Percentiles rank a stretch among this genome's conserved stretches.
phyloP scores from a whole-genome alignment of 352 stramenopile genomes.

The Peronospora destructor region DNA sequence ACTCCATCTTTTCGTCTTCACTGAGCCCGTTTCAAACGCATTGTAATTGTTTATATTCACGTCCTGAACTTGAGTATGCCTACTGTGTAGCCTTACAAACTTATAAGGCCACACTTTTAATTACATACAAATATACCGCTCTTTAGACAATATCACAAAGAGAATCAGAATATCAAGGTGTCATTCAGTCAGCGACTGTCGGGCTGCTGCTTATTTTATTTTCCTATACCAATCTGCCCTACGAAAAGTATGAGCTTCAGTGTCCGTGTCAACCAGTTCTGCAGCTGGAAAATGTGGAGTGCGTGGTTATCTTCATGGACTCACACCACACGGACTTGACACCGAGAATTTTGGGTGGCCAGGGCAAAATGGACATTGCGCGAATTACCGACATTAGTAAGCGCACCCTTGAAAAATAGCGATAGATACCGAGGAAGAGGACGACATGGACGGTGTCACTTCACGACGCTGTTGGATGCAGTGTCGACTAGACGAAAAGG shows the following conservation, averaged over 20 bases:
- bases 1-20: too few relatives aligned
- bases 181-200: conserved; percentile 67
- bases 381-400: conserved; percentile 79
- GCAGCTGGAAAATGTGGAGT: conserved; percentile 66
- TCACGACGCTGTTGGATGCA: conserved; percentile 77
- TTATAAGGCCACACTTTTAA: background rate
- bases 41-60: too few relatives aligned
- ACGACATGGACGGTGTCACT: conserved; percentile 72
- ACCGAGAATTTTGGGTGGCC: conserved; percentile 59
- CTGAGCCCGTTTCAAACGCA: too few relatives aligned
- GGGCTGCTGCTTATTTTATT: conserved; percentile 86
- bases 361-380: conserved; percentile 84
- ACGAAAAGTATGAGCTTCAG: conserved; percentile 82
- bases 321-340: conserved; percentile 82
- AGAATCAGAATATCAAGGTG: conserved; percentile 36
- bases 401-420: too few relatives aligned
- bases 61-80: too few relatives aligned
- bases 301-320: conserved; percentile 76
- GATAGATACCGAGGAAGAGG: conserved; percentile 75
- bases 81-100: too few relatives aligned
- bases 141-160: too few relatives aligned
- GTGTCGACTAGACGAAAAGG: conserved; percentile 77
- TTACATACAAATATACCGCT: background rate
- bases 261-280: conserved; percentile 62
- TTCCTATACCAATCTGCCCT: conserved; percentile 83